phyloP scores from a whole-genome alignment of 768 basidiomycete genomes.

The Collybiopsis confluens region DNA sequence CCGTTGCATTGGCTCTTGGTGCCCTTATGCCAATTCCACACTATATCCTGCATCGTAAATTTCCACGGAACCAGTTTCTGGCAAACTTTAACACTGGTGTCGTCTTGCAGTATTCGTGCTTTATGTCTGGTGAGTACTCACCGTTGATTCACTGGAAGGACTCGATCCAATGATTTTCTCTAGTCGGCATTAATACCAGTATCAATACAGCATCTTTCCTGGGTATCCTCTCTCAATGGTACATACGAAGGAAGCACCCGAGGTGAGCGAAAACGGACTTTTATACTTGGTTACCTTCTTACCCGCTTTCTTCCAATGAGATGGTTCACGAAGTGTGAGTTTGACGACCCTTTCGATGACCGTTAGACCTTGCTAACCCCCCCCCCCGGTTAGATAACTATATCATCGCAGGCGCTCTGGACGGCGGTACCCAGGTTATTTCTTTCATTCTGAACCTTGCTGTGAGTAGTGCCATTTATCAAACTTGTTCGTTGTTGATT shows the following conservation, averaged over 20 bases:
- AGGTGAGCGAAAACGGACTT: conserved; percentile 9
- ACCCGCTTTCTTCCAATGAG: too few species aligned
- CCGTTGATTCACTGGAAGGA: conserved; percentile 10
- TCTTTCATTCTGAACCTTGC: conserved; percentile 27
- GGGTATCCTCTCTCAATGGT: conserved; percentile 17
- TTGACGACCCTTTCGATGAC: too few species aligned
- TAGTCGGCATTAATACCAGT: conserved; percentile 28
- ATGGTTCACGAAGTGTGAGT: conserved; percentile 33
- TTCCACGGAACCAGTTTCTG: conserved; percentile 20
- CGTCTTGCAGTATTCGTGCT: conserved; percentile 14
- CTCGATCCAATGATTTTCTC: conserved; percentile 14
- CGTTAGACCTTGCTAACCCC: too few species aligned
- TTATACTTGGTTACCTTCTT: too few species aligned
- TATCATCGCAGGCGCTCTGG: conserved; percentile 34
- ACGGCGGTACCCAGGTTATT: conserved; percentile 35
- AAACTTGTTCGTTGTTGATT: not conserved
- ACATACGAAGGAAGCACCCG: conserved; percentile 29
- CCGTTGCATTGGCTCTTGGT: conserved; percentile 23
- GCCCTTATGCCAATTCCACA: conserved; percentile 28
- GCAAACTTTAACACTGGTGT: conserved; percentile 20
- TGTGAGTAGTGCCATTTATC: conserved; percentile 9
- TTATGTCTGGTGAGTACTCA: conserved; percentile 10
- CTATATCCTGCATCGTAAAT: conserved; percentile 25
- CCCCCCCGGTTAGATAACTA: conserved; percentile 24
- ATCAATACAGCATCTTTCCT: conserved; percentile 15